These are phyloP conservation scores for Graphilbum ipis-grandicollis DNA, from an alignment of 2,329 filamentous ascomycete species.

Conservation along the genomic window DNA sequence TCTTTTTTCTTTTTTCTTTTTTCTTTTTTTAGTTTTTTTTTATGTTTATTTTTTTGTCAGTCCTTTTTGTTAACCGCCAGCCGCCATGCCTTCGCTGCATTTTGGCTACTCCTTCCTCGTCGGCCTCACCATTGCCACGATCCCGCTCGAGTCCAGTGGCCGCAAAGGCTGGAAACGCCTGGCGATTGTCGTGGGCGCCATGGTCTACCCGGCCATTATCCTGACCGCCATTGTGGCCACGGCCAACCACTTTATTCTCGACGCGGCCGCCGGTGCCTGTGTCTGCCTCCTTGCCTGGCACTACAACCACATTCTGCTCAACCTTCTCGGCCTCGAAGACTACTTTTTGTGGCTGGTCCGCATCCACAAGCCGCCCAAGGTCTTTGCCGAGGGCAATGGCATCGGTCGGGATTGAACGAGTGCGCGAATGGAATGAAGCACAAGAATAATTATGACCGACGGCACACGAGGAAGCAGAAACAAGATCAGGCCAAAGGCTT, in stretches of 20 bases:
- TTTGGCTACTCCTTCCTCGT: slow-evolving; percentile 62
- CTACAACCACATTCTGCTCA: slow-evolving; percentile 35
- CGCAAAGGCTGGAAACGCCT: slow-evolving; percentile 31
- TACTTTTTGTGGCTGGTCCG: neutral
- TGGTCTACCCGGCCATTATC: slow-evolving; percentile 48
- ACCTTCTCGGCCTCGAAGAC: slow-evolving; percentile 17
- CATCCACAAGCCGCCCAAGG: slow-evolving; percentile 1
- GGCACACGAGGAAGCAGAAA: too few relatives aligned
- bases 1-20: neutral
- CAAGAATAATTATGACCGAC: too few relatives aligned
- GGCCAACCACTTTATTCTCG: slow-evolving; percentile 57
- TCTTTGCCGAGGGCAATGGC: neutral
- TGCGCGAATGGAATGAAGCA: neutral
- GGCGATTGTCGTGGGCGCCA: slow-evolving; percentile 27
- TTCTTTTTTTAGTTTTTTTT: neutral
- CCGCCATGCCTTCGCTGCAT: slow-evolving; percentile 57
- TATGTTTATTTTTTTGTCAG: neutral
- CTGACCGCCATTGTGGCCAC: slow-evolving; percentile 52
- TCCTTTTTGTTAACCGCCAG: neutral
- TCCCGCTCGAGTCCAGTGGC: slow-evolving; percentile 40
- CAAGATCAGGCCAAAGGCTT: too few relatives aligned
- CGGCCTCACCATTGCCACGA: slow-evolving; percentile 48
- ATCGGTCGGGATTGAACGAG: neutral
- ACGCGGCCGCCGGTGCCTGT: slow-evolving; percentile 49
- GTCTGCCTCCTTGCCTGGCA: slow-evolving; percentile 50